These are phyloP conservation scores for Arthrobotrys megalospora DNA, from an alignment of 2,329 filamentous ascomycete species.

Conservation along the genomic window DNA sequence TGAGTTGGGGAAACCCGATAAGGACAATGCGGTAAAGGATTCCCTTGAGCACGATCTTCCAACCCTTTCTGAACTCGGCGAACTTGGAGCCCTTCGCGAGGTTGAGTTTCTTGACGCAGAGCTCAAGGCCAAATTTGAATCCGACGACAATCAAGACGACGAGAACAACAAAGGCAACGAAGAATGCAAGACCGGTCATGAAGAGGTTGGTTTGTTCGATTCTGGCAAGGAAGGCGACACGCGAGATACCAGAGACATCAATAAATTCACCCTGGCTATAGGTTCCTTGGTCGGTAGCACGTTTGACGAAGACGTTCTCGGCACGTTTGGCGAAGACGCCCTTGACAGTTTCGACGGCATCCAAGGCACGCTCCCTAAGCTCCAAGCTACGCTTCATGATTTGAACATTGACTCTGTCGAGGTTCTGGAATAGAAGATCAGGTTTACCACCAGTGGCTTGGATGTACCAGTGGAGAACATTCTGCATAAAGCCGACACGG, in stretches of 20 bases:
- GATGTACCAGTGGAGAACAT: constrained; percentile 95
- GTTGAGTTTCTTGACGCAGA: constrained; percentile 80
- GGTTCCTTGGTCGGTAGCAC: constrained; percentile 50
- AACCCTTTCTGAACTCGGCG: constrained; percentile 92
- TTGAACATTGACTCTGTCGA: constrained; percentile 84
- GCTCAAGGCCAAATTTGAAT: constrained; percentile 86
- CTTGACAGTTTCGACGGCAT: constrained; percentile 70
- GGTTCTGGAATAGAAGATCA: constrained; percentile 81
- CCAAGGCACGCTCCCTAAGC: constrained; percentile 61
- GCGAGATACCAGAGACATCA: constrained; percentile 84
- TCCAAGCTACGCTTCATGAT: constrained; percentile 77
- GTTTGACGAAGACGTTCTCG: constrained; percentile 47
- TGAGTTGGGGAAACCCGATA: constrained; percentile 92
- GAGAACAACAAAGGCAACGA: constrained; percentile 84
- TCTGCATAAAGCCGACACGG: constrained; percentile 85
- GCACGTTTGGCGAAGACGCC: constrained; percentile 49
- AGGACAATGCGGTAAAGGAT: constrained; percentile 91
- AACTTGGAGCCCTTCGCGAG: constrained; percentile 86
- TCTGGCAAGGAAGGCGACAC: constrained; percentile 85
- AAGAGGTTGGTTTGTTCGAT: constrained; percentile 96
- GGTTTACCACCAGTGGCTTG: constrained; percentile 90
- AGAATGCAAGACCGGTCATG: constrained; percentile 90
- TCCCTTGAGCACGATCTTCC: constrained; percentile 92
- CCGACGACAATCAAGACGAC: constrained; percentile 80
- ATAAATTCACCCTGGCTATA: constrained; percentile 66